A percentile compares a stretch with the other conserved stretches of the same genome.
phyloP scores from a whole-genome alignment of 306 rosid genomes.

The Quercus gilva region DNA sequence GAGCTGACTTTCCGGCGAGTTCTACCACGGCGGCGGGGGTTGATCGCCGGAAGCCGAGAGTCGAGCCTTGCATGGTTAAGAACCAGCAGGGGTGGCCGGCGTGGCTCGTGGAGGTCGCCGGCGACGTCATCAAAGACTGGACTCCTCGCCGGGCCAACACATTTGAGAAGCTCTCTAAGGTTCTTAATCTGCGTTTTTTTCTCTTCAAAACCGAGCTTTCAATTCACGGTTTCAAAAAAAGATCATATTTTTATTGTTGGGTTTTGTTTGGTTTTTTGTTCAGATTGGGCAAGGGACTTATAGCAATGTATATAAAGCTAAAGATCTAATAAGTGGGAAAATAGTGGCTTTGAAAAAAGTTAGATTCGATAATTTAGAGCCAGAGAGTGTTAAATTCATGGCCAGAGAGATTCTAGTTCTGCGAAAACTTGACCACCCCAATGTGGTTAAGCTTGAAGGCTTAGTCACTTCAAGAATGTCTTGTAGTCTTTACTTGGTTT shows the following conservation, averaged over 20 bases:
- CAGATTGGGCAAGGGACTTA: conserved; percentile 99
- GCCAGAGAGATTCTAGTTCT: conserved; percentile 93
- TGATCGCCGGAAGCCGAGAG: conserved; percentile 46
- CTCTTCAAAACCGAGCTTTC: neutral
- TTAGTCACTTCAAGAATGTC: conserved; percentile 98
- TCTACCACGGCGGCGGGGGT: conserved; percentile 37
- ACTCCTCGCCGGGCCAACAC: conserved; percentile 93
- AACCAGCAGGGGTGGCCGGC: conserved; percentile 92
- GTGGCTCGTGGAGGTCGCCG: conserved; percentile 88
- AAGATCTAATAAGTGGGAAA: conserved; percentile 69
- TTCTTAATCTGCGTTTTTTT: conserved; percentile 21
- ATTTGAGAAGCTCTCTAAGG: conserved; percentile 94
- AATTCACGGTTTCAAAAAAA: neutral
- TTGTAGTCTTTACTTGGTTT: conserved; percentile 88
- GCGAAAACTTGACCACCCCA: conserved; percentile 93
- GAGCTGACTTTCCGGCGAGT: conserved; percentile 45
- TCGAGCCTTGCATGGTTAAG: conserved; percentile 32
- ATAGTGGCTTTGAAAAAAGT: conserved; percentile 93
- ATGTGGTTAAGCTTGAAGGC: conserved; percentile 93
- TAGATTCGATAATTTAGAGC: conserved; percentile 91
- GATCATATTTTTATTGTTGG: neutral
- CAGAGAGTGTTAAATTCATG: conserved; percentile 98
- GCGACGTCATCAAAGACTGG: conserved; percentile 92
- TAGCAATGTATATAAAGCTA: conserved; percentile 97
- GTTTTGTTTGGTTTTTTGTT: conserved; percentile 13